A percentile compares a stretch with the other conserved stretches of the same genome.
Conservation (phyloP, 108 stramenopile genomes). For the Mediolabrus comicus region DNA sequence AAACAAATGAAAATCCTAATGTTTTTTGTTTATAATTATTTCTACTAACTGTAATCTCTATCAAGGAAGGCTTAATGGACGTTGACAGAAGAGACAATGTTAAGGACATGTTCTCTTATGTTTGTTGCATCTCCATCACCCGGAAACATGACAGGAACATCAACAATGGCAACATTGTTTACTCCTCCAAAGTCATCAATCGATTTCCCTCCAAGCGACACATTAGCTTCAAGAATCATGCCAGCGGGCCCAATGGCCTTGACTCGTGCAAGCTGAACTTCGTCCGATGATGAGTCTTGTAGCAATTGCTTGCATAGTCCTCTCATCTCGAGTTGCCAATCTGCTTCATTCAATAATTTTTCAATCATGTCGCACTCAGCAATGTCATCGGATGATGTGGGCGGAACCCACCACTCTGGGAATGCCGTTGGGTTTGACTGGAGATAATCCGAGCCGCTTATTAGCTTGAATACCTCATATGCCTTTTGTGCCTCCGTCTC, state of each 20-base stretch:
- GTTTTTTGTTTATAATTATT: too few relatives aligned
- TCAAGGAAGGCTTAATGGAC: not conserved
- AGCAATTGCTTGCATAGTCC: not conserved
- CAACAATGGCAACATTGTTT: not conserved
- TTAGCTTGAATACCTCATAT: not conserved
- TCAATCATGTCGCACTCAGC: slow-evolving; percentile 10
- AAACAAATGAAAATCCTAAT: too few relatives aligned
- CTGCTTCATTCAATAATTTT: slow-evolving; percentile 15
- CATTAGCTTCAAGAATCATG: slow-evolving; percentile 2
- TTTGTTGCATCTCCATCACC: not conserved
- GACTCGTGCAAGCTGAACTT: not conserved
- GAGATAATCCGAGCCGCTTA: not conserved
- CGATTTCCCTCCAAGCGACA: not conserved
- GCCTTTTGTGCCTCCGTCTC: slow-evolving; percentile 4
- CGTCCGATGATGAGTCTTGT: not conserved
- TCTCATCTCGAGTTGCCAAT: not conserved
- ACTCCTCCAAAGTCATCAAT: not conserved
- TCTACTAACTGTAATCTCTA: not conserved
- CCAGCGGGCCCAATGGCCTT: slow-evolving; percentile 16
- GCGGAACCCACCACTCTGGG: slow-evolving; percentile 22
- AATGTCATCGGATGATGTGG: not conserved
- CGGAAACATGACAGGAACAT: slow-evolving; percentile 8
- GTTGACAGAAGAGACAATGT: slow-evolving; percentile 4
- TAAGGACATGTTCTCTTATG: slow-evolving; percentile 1
- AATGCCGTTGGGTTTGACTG: not conserved